Evolutionary conservation across 257 asterid genomes (phyloP).

Genomic region (Osmanthus fragrans): DNA sequence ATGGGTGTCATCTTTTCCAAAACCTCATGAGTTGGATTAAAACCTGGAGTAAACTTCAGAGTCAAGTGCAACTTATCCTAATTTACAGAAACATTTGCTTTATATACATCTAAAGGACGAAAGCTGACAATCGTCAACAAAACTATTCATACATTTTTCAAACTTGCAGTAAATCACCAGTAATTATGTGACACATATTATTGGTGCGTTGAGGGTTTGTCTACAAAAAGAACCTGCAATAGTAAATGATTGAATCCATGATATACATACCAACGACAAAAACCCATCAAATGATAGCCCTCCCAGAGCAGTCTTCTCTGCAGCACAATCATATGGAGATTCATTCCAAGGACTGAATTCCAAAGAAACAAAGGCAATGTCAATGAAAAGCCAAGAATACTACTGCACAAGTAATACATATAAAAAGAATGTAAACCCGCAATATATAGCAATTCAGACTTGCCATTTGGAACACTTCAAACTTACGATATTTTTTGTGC

Average conservation of each 20-base stretch:
- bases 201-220: background rate
- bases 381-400: slow-evolving; percentile 8
- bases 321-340: slow-evolving; percentile 84
- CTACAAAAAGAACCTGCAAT: background rate
- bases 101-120: background rate
- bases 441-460: background rate
- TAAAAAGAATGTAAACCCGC: background rate
- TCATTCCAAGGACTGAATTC: slow-evolving; percentile 81
- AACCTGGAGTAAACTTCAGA: background rate
- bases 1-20: background rate
- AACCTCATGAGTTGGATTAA: background rate
- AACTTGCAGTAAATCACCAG: background rate
- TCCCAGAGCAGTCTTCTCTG: slow-evolving; percentile 82
- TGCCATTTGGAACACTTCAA: background rate
- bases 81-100: background rate
- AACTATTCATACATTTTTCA: background rate
- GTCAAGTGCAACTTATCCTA: background rate
- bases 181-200: background rate
- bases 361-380: slow-evolving; percentile 17
- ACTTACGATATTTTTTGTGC: background rate
- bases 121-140: background rate
- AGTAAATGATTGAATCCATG: slow-evolving; percentile 2
- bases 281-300: slow-evolving; percentile 85
- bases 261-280: slow-evolving; percentile 66
- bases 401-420: background rate